Percentiles rank a stretch among this genome's conserved stretches.
Evolutionary conservation across 129 eudicot genomes (phyloP).

Genomic region (Apium graveolens): DNA sequence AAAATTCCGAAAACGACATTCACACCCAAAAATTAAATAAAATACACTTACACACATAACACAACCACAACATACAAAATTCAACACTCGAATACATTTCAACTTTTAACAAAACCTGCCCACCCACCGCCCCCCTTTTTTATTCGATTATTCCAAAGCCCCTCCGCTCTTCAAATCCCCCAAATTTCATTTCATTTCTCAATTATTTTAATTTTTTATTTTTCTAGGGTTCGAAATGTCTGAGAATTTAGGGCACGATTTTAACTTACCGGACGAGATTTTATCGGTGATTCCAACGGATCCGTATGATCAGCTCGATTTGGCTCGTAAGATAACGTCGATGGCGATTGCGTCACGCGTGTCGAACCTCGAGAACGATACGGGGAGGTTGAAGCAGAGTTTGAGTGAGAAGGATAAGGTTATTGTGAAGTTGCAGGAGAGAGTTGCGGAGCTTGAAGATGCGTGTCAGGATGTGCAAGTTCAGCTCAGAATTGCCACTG

Average conservation of each 20-base stretch:
- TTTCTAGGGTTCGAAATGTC: slow-evolving; percentile 26
- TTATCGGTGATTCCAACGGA: slow-evolving; percentile 86
- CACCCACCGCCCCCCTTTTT: slow-evolving; percentile 2
- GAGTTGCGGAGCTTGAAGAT: slow-evolving; percentile 43
- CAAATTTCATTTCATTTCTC: background rate
- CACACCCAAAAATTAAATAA: too few relatives aligned
- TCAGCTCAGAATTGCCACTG: slow-evolving; percentile 49
- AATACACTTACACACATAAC: too few relatives aligned
- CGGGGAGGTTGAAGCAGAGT: slow-evolving; percentile 41
- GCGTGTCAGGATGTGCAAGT: slow-evolving; percentile 54
- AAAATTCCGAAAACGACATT: background rate
- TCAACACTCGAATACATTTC: background rate
- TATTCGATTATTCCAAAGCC: background rate
- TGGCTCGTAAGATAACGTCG: slow-evolving; percentile 92
- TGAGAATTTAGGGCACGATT: slow-evolving; percentile 43
- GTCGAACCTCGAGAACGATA: slow-evolving; percentile 68
- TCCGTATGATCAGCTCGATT: slow-evolving; percentile 89
- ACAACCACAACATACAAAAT: background rate
- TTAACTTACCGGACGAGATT: slow-evolving; percentile 63
- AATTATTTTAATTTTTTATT: background rate
- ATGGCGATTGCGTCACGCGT: slow-evolving; percentile 97
- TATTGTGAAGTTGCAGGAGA: slow-evolving; percentile 51
- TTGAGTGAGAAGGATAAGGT: slow-evolving; percentile 55
- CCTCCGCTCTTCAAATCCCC: background rate
- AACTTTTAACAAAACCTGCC: background rate